Evolutionary conservation across 805 yeast species (phyloP).

Genomic region (Schwanniomyces occidentalis): DNA sequence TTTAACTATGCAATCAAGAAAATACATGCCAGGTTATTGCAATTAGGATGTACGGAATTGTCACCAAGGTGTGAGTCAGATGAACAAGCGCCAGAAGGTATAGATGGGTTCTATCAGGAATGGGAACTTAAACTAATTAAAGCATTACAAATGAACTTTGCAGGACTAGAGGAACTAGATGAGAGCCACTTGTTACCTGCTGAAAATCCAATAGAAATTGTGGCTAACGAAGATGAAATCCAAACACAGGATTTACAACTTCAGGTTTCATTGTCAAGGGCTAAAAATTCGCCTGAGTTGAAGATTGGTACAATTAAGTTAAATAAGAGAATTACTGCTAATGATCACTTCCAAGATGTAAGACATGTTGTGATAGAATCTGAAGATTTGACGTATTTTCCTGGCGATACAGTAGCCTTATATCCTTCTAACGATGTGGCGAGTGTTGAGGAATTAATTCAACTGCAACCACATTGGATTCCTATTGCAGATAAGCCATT

Average conservation of each 20-base stretch:
- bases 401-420: conserved; percentile 82
- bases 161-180: conserved; percentile 21
- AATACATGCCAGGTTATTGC: conserved; percentile 72
- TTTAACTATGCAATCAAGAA: conserved; percentile 88
- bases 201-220: conserved; percentile 17
- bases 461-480: conserved; percentile 69
- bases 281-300: conserved; percentile 8
- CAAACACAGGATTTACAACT: background rate
- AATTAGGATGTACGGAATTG: conserved; percentile 78
- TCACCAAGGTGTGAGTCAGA: conserved; percentile 84
- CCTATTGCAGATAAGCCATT: conserved; percentile 65
- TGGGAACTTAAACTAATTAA: conserved; percentile 60
- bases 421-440: conserved; percentile 70
- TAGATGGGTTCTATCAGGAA: conserved; percentile 73
- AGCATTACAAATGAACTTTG: conserved; percentile 21
- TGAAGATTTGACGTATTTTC: conserved; percentile 43
- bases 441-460: conserved; percentile 65
- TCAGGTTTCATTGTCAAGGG: conserved; percentile 11
- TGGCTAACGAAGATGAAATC: conserved; percentile 4
- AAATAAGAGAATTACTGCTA: conserved; percentile 64
- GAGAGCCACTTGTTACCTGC: conserved; percentile 28
- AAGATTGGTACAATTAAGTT: conserved; percentile 44
- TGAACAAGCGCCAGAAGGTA: conserved; percentile 76
- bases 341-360: conserved; percentile 88
- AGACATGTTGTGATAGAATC: conserved; percentile 54